phyloP scores from a whole-genome alignment of 441 rosid genomes.

The Populus hybrid region DNA sequence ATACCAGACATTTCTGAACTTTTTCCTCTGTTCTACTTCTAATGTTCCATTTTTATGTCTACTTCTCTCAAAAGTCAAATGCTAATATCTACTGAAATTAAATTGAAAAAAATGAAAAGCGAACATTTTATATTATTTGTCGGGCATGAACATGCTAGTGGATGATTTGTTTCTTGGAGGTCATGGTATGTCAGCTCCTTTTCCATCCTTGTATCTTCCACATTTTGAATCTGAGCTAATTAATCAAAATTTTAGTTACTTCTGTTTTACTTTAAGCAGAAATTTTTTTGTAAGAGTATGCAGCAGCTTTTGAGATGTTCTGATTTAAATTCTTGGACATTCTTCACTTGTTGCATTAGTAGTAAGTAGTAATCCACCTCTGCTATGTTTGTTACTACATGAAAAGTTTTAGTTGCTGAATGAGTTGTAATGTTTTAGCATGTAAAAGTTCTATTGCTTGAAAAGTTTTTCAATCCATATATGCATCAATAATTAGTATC shows the following conservation, averaged over 20 bases:
- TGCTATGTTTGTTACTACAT: not conserved
- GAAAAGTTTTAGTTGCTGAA: not conserved
- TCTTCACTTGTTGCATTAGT: not conserved
- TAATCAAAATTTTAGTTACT: not conserved
- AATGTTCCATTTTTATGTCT: not conserved
- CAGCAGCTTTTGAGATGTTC: not conserved
- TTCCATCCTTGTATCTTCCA: not conserved
- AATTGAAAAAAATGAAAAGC: not conserved
- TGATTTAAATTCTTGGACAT: not conserved
- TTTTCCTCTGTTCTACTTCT: not conserved
- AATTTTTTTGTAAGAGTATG: not conserved
- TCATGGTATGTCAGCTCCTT: not conserved
- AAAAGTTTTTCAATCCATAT: not conserved
- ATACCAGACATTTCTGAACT: not conserved
- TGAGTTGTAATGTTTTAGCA: not conserved
- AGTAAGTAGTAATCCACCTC: not conserved
- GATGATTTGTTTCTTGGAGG: not conserved
- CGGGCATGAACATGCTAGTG: not conserved
- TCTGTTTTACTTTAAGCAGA: slow-evolving; percentile 4
- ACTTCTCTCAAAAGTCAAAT: not conserved
- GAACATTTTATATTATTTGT: not conserved
- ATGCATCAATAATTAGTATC: slow-evolving; percentile 8
- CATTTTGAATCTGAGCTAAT: slow-evolving; percentile 1
- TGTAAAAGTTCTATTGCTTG: slow-evolving; percentile 13
- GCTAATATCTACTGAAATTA: not conserved